Base-by-base conservation (phyloP, 2,329 filamentous ascomycete species). In the Colletotrichum scovillei region DNA sequence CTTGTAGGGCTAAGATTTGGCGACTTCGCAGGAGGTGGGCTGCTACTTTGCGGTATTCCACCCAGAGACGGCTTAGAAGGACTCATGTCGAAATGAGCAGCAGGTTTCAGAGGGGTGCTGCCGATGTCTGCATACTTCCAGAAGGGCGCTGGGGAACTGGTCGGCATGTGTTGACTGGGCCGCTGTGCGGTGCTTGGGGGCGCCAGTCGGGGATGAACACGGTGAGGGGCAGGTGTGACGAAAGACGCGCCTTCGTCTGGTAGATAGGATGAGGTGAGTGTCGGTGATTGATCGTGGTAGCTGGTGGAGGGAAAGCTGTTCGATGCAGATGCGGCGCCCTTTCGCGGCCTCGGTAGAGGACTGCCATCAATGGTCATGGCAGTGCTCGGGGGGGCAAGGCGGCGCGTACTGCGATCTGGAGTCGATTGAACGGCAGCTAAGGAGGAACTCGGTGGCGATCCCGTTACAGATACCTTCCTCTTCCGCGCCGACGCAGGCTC, bases 141-240 rank as follows among this genome's bases (percentile, higher is more conserved):
- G 82, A 97, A 97, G 0, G 94, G 94, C 1, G 94, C 94, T 0
- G 94, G 94, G 38, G 93, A 95, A 77, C 92, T 95, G 58, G 94
- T 95, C 42, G 94, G 93, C 89, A 96, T 95, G 81, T 95, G 94
- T 78, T 95, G 93, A 79, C 93, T 95, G 11, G 94, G 94, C 68
- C 94, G 88, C 79, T 95, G 93, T 5, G 93, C 91, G 6, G 94
- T 96, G 78, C 93, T 95, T 0, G 94, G 94, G 35, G 94, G 94
- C 1, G 92, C 93, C 53, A 96, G 88, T 76, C 90, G 90, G 35
- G 94, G 94, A 74, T 94, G 91, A 73, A 94, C 91, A 63, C 92
- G 89, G 57, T 91, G 91, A 8, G 94, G 93, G 9, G 93, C 92
- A 1, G 93, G 93, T 1, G 93, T 95, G 59, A 94, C 88, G 75